Evolutionary conservation across 306 rosid species (phyloP).

Genomic region (Malus asiatica): DNA sequence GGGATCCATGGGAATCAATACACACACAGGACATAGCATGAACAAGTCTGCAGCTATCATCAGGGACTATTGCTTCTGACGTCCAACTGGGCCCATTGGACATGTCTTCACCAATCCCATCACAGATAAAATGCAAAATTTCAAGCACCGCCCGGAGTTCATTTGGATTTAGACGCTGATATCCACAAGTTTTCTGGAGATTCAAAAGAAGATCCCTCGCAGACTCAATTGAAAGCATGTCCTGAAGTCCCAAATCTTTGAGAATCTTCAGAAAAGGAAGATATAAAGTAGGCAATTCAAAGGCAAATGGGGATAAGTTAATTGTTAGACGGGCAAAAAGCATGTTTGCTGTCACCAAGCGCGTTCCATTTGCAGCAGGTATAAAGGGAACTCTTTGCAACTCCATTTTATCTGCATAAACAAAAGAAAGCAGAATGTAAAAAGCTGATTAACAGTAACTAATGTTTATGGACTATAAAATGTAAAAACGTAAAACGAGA

Average conservation of each 20-base stretch:
- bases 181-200: conserved; percentile 85
- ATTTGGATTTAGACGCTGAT: conserved; percentile 90
- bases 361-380: conserved; percentile 95
- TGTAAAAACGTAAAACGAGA: neutral
- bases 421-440: neutral
- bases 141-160: conserved; percentile 95
- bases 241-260: conserved; percentile 88
- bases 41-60: conserved; percentile 92
- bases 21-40: conserved; percentile 74
- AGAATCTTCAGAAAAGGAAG: conserved; percentile 81
- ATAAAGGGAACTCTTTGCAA: conserved; percentile 68
- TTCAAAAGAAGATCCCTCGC: conserved; percentile 75
- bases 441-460: neutral
- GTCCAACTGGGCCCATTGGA: conserved; percentile 39
- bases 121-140: conserved; percentile 73
- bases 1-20: conserved; percentile 84
- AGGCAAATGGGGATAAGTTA: conserved; percentile 93
- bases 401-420: conserved; percentile 58
- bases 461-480: neutral
- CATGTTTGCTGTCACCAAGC: conserved; percentile 69
- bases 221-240: conserved; percentile 60
- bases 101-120: conserved; percentile 42
- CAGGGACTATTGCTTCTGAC: conserved; percentile 81
- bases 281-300: conserved; percentile 81
- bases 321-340: conserved; percentile 74